Evolutionary conservation across 148 eudicot genomes (phyloP), one percentile per base, ranked within the genome.

Genomic region (Silene conica): DNA sequence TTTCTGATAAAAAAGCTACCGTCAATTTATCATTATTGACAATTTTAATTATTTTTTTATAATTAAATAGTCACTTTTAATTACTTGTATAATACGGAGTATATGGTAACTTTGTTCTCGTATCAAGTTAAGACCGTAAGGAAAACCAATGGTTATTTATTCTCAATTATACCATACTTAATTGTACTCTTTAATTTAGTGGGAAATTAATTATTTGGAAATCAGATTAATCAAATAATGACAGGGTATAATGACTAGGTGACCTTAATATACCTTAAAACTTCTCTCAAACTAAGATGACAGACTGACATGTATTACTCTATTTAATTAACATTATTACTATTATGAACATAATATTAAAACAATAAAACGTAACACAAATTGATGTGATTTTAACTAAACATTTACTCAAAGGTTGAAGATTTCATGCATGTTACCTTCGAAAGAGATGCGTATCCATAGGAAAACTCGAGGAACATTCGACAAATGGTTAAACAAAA

Each of bases 381-480:
- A 38, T 38, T 50, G 55, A 12, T 50, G 55, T 50, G 55, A 50
- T 50, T 50, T 50, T 50, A 50, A 50, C 55, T 5, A 50, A 50
- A 50, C 16, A 12, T 4, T 67, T 61, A 76, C 79, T 68, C 68
- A 50, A 59, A 46, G 18, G 48, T 8, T 60, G 19, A 61, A 5
- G 43, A 77, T 71, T 71, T 50, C 52, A 62, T 31, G 34, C 71
- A 71, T 77, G 65, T 56, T 71, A 60, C 34, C 52, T 64, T 74
- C 25, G 25, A 18, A 71, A 77, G 71, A 71, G 22, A 52, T 31
- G 23, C n/a, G 67, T 54, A 23, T 38, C 20, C 26, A 15, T 71
- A 3, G 58, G 6, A 41, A 71, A 21, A 34, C 66, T 20, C 69
- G 1, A 70, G 15, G 13, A 50, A 50, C 54, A 48, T 48, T 48